Evolutionary conservation across 768 basidiomycete species (phyloP).

Genomic region (Candolleomyces aberdarensis): DNA sequence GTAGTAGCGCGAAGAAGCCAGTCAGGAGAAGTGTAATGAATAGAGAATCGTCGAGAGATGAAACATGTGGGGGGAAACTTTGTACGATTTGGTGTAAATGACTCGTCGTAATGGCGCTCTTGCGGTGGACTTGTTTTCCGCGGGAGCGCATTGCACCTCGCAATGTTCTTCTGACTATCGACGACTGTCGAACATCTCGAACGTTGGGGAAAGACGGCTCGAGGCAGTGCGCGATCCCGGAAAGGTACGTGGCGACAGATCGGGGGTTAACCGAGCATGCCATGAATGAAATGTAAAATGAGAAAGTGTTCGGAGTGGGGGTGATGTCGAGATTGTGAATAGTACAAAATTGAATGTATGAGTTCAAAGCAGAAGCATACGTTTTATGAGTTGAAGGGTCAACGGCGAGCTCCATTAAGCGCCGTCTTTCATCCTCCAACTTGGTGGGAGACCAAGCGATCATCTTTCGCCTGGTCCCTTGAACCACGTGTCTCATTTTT

Average conservation of each 20-base stretch:
- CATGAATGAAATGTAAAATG: constrained; percentile 34
- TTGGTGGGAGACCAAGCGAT: constrained; percentile 29
- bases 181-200: constrained; percentile 13
- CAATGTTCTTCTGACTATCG: constrained; percentile 25
- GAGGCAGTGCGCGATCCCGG: constrained; percentile 35
- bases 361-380: constrained; percentile 31
- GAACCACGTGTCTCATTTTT: background rate
- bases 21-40: constrained; percentile 23
- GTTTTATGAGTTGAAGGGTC: constrained; percentile 13
- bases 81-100: constrained; percentile 8
- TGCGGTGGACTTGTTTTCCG: constrained; percentile 17
- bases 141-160: constrained; percentile 20
- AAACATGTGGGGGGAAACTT: background rate
- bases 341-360: constrained; percentile 25
- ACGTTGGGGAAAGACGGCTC: constrained; percentile 30
- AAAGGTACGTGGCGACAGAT: constrained; percentile 34
- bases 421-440: constrained; percentile 23
- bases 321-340: constrained; percentile 24
- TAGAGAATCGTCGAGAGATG: constrained; percentile 16
- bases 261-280: constrained; percentile 30
- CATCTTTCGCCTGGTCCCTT: constrained; percentile 10
- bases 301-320: constrained; percentile 31
- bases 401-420: constrained; percentile 19
- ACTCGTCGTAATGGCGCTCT: constrained; percentile 15
- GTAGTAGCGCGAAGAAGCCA: constrained; percentile 28